Conservation (phyloP, 2,329 filamentous ascomycete species). For the Diaporthe sp. region DNA sequence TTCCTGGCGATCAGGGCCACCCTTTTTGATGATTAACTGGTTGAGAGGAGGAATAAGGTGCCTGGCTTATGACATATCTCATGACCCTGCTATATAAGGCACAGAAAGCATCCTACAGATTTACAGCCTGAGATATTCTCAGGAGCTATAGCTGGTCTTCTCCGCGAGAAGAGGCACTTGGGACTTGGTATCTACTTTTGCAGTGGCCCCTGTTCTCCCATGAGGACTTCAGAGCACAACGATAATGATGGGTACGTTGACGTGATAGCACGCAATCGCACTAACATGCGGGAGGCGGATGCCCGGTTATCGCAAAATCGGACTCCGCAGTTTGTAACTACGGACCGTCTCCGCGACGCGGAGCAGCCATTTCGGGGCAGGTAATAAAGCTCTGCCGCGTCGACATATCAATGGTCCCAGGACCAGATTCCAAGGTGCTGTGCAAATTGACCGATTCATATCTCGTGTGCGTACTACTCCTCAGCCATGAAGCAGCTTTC, state of each 20-base stretch:
- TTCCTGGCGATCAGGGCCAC: neutral
- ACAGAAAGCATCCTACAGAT: neutral
- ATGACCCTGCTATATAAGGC: neutral
- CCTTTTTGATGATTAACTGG: neutral
- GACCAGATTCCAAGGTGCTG: neutral
- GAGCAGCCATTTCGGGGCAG: no score
- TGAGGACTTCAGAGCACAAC: neutral
- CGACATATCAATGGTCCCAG: neutral
- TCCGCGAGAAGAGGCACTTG: no score
- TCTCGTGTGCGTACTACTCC: neutral
- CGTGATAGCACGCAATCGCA: conserved; percentile 27
- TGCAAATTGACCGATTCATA: no score
- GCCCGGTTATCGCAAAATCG: neutral
- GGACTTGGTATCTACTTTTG: no score
- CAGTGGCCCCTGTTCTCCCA: neutral
- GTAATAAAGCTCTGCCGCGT: neutral
- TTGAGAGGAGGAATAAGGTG: neutral
- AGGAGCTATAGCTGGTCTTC: neutral
- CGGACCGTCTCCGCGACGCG: neutral
- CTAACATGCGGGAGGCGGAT: neutral
- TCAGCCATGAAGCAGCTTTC: conserved; percentile 45
- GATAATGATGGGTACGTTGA: neutral
- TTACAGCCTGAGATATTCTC: no score
- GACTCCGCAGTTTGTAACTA: neutral
- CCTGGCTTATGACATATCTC: neutral